Evolutionary conservation across 352 stramenopile species (phyloP), one percentile per base, ranked within the genome.

Genomic region (Peronosclerospora sorghi): DNA sequence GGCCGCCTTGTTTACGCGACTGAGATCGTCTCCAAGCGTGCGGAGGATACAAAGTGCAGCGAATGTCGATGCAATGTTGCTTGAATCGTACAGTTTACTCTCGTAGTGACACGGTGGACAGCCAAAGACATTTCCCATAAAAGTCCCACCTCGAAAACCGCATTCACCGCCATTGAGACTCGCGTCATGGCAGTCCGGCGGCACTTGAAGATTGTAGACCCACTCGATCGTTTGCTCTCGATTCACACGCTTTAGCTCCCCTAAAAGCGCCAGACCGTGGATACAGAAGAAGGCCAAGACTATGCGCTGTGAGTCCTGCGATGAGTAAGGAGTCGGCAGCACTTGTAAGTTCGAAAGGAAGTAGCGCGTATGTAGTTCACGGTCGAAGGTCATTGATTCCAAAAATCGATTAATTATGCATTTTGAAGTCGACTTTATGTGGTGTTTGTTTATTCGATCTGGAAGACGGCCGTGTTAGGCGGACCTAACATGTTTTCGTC

Each of bases 281-380:
- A 93, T 51, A 27, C 81, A 91, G 48, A 93, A 93, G 65, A 86
- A 93, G 20, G 77, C 74, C 46, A 91, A 43, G 23, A 93, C 78
- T 35, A 91, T 68, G 39, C 81, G 78, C 48, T 91, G 68, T 39
- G 63, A 71, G 59, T 93, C 81, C 56, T 91, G 81, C 29, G 74
- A 72, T 35, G 73, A 65, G 55, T 91, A 93, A 26, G 76, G 69
- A 30, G 54, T 52, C 28, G 81, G 79, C 32, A 93, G 62, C 35
- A 59, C 62, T 24, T 63, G 71, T 41, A 93, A 51, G 54, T 91
- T 73, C 39, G 75, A 72, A 35, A 90, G 72, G 58, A 91, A 93
- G 63, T 86, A 93, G 42, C 72, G 63, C 35, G 51, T 51, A 54
- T 93, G 81, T 36, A 86, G 62, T 62, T 89, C 78, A 21, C 65